Conservation (phyloP, 805 yeast species). For the Debaryomyces tyrocola region DNA sequence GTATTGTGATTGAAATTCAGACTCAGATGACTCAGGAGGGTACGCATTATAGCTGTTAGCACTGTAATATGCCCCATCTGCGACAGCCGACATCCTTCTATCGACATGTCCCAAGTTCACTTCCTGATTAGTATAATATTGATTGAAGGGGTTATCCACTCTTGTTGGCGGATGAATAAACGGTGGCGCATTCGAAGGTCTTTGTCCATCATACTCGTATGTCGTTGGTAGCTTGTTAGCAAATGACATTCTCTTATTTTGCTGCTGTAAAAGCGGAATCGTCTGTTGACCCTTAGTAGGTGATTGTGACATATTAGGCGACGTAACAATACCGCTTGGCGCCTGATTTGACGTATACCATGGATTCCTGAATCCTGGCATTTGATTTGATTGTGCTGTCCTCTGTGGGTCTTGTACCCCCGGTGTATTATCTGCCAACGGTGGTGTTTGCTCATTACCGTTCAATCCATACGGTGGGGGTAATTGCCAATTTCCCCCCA, state of each 20-base stretch:
- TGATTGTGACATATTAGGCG: constrained; percentile 17
- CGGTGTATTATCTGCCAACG: not conserved
- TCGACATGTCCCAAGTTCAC: constrained; percentile 32
- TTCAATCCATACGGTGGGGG: constrained; percentile 27
- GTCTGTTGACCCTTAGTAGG: constrained; percentile 27
- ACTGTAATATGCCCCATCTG: constrained; percentile 21
- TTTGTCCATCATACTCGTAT: constrained; percentile 41
- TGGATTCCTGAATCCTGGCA: constrained; percentile 43
- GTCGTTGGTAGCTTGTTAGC: constrained; percentile 51
- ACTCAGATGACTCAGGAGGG: constrained; percentile 3
- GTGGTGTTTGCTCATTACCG: constrained; percentile 4
- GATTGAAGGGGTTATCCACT: constrained; percentile 46
- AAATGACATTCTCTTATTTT: constrained; percentile 32
- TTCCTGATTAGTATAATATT: constrained; percentile 40
- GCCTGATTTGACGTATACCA: constrained; percentile 34
- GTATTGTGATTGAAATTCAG: constrained; percentile 9
- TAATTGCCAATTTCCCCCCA: constrained; percentile 39
- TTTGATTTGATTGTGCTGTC: constrained; percentile 10
- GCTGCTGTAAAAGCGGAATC: constrained; percentile 30
- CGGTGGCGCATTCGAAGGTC: constrained; percentile 21
- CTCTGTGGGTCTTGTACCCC: constrained; percentile 7
- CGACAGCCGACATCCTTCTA: constrained; percentile 39
- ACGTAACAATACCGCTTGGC: not conserved
- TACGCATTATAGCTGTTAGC: constrained; percentile 14
- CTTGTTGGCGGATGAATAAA: constrained; percentile 44